These are phyloP conservation scores for Cichorium intybus DNA, from an alignment of 140 eudicot genomes.

Conservation along the genomic window DNA sequence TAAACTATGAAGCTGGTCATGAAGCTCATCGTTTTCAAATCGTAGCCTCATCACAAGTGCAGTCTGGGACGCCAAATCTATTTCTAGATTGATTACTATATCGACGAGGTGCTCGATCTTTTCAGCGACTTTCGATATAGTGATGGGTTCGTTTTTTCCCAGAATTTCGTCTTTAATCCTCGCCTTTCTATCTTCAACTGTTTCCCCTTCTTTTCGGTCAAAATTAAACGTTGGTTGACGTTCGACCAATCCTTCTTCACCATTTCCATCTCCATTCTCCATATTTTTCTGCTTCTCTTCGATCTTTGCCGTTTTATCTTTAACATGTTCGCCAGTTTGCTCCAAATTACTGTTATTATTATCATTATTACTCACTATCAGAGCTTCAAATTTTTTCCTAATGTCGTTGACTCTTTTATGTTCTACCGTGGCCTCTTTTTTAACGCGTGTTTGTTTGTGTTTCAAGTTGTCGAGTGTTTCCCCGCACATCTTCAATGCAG, in stretches of 20 bases:
- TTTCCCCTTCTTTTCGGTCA: conserved; percentile 13
- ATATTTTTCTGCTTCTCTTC: conserved; percentile 16
- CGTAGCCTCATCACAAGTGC: conserved; percentile 45
- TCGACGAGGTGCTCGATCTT: conserved; percentile 73
- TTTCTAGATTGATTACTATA: conserved; percentile 49
- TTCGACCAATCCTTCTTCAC: background rate
- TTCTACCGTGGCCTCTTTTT: conserved; percentile 43
- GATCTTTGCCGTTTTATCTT: conserved; percentile 8
- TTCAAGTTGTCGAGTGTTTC: conserved; percentile 43
- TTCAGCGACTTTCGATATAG: conserved; percentile 55
- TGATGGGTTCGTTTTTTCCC: conserved; percentile 21
- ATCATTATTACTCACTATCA: conserved; percentile 20
- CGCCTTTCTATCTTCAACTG: conserved; percentile 19
- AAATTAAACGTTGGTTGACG: background rate
- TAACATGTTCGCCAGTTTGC: conserved; percentile 23
- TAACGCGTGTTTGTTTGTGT: conserved; percentile 34
- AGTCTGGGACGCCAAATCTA: conserved; percentile 48
- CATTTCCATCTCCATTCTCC: background rate
- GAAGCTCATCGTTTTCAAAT: conserved; percentile 47
- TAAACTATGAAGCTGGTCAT: conserved; percentile 35
- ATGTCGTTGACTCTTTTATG: conserved; percentile 36
- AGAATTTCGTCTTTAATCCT: conserved; percentile 33
- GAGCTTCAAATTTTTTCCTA: conserved; percentile 31
- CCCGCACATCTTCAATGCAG: conserved; percentile 59
- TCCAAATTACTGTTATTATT: conserved; percentile 13